Base-by-base conservation (phyloP, 192 early-diverging fungal species). In the Gaertneriomyces sp. region DNA sequence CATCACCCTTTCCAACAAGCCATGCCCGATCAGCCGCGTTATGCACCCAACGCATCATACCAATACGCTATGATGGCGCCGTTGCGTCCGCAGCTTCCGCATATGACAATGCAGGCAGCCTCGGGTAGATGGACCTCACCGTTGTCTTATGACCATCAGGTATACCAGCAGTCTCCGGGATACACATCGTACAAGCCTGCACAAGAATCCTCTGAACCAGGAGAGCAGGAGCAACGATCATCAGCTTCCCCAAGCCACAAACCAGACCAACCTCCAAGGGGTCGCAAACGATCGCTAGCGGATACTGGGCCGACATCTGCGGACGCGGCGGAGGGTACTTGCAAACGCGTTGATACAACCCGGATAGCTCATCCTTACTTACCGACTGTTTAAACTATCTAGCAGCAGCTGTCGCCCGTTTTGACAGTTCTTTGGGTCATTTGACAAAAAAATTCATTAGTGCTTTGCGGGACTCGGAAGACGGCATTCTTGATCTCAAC, bases 371-470 rank as follows among this genome's bases (percentile, higher is more conserved):
- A n/a, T 16, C 39, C 20, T 25, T 43, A 16, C 10, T 60, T 11
- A 16, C 58, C n/a, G 4, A 8, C 42, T 60, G n/a, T 16, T 4
- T 45, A 12, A n/a, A 10, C 4, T n/a, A 17, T 60, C 17, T 63
- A 19, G 33, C 20, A 44, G 14, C 44, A 11, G 17, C 47, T 39
- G 25, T 44, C 42, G 64, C 53, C 42, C 80, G 85, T 46, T 77
- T 79, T 14, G 85, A 87, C 56, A 79, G 76, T 44, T 88, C 86
- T 33, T 74, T 88, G 10, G 78, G 82, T 25, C 55, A 77, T 12
- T 63, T 88, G 42, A 88, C 86, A 10, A 86, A 84, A 57, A 82
- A 77, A 33, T 88, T 88, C 63, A 79, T 86, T n/a, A 53, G 57
- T 1, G 69, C 79, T 4, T 72, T 88, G 52, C 76, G 76, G 39